These are phyloP conservation scores for Macrolepiota fuliginosa DNA, from an alignment of 768 basidiomycete genomes.

Conservation along the genomic window DNA sequence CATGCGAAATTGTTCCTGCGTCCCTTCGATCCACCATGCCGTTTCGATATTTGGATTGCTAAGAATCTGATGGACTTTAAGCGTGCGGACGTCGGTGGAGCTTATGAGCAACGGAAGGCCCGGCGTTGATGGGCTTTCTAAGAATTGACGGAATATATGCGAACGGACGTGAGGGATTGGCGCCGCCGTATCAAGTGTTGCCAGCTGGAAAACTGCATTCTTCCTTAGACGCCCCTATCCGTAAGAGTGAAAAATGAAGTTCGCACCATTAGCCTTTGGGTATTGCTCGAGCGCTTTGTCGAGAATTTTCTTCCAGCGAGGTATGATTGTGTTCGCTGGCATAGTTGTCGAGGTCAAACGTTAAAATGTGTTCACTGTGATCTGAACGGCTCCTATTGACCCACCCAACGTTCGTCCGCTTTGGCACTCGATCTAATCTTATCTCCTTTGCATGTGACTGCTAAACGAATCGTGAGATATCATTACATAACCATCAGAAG, in stretches of 20 bases:
- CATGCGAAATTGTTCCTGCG: constrained; percentile 74
- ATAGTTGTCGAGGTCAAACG: not conserved
- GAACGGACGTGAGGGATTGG: constrained; percentile 61
- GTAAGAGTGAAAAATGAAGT: not conserved
- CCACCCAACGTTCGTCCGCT: not conserved
- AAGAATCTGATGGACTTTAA: constrained; percentile 61
- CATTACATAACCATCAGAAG: not conserved
- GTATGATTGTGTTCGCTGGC: not conserved
- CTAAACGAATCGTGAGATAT: not conserved
- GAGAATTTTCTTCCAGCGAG: constrained; percentile 13
- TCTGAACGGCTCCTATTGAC: not conserved
- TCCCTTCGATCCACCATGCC: constrained; percentile 71
- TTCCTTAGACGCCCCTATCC: not conserved
- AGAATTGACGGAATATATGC: constrained; percentile 57
- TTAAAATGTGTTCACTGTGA: not conserved
- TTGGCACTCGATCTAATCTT: not conserved
- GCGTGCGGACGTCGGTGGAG: constrained; percentile 71
- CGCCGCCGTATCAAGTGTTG: constrained; percentile 45
- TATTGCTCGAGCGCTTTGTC: constrained; percentile 11
- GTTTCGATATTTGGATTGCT: constrained; percentile 52
- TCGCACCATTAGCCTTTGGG: constrained; percentile 10
- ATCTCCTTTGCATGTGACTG: not conserved
- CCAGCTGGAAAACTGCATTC: constrained; percentile 57
- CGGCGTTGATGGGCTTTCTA: constrained; percentile 33
- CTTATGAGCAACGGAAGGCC: constrained; percentile 58